Base-by-base conservation (phyloP, 1,284 basidiomycete species). In the Thecaphora frezii region DNA sequence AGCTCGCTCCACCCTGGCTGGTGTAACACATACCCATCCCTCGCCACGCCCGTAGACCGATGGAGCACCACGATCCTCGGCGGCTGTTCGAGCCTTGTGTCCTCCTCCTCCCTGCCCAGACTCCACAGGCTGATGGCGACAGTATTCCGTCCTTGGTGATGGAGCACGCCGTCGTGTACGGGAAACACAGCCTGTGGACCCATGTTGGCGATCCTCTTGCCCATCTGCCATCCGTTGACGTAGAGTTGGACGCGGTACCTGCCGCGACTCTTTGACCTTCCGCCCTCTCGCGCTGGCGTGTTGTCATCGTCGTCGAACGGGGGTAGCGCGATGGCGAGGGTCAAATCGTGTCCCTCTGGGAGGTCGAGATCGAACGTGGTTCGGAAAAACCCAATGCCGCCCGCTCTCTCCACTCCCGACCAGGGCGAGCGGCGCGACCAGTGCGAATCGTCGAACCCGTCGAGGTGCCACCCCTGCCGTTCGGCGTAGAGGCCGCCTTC, bases 401-500 rank as follows among this genome's bases (percentile, higher is more conserved):
- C 88, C 0, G 88, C 80, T 33, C 33, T 53, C 10, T 21, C 14
- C 12, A 8, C 5, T 3, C 38, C 38, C n/a, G 46, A 16, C 83
- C 81, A 12, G 88, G 80, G 18, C 13, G 84, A 80, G 44, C 86
- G 83, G 13, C 59, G 48, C 5, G 71, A 70, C 89, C 89, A 91
- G 9, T 75, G 73, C 1, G 85, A 84, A 2, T 84, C 85, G 52
- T 88, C 82, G 75, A 86, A 90, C 10, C 84, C 85, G 1, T 89
- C 89, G 3, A 91, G 83, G 77, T 91, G 89, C 89, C 89, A 91
- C 14, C 89, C 89, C 58, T 83, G 69, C 37, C 89, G 85, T 74
- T 91, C 89, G 23, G 86, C 88, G 54, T 85, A 88, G 10, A 90
- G 82, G 4, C 89, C 90, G 18, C 89, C 89, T 79, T 90, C 89